phyloP scores from a whole-genome alignment of 73 alveolate species.

The Blepharisma japonicum region DNA sequence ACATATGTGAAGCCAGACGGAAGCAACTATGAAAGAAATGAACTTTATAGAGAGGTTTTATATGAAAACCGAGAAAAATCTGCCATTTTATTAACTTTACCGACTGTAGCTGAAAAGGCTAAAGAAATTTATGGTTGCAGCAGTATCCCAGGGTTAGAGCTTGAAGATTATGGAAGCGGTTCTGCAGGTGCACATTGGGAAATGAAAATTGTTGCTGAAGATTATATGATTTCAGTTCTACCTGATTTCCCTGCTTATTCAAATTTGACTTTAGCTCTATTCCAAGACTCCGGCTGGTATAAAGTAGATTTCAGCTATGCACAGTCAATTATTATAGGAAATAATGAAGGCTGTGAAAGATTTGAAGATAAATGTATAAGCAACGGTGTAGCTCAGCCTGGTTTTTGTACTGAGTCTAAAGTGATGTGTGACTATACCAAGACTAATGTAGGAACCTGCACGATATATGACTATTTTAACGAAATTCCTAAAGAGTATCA shows the following conservation, averaged over 20 bases:
- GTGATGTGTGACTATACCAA: neutral
- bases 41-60: neutral
- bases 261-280: neutral
- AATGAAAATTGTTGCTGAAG: conserved; percentile 1
- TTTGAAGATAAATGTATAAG: neutral
- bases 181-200: conserved; percentile 30
- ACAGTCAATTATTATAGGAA: neutral
- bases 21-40: neutral
- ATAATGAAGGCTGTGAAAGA: neutral
- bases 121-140: conserved; percentile 9
- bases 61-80: neutral
- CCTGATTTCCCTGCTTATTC: neutral
- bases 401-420: neutral
- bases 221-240: neutral
- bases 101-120: conserved; percentile 15
- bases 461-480: neutral
- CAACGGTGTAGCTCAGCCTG: neutral
- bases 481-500: neutral
- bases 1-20: neutral
- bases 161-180: conserved; percentile 31
- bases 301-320: conserved; percentile 1
- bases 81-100: neutral
- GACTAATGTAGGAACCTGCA: neutral
- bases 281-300: conserved; percentile 23
- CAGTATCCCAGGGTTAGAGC: neutral